Percentiles rank a stretch among this genome's conserved stretches.
These are phyloP conservation scores for Rhizopogon rudus DNA, from an alignment of 768 basidiomycete species.

Conservation along the genomic window DNA sequence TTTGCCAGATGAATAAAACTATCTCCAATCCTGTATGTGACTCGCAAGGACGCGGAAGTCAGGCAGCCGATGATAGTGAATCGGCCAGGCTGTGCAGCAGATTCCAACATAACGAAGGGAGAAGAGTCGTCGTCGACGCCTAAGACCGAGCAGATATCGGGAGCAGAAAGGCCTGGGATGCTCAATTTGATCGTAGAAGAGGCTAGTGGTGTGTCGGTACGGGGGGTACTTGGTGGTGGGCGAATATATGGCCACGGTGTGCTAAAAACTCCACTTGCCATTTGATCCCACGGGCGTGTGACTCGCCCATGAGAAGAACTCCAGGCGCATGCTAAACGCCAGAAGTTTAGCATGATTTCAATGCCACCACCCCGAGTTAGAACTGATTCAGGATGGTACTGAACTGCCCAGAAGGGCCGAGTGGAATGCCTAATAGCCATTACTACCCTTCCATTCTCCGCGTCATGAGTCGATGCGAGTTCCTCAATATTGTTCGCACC, in stretches of 20 bases:
- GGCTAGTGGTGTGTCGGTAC: conserved; percentile 5
- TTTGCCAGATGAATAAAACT: conserved; percentile 38
- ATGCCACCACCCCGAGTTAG: conserved; percentile 64
- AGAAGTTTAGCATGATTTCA: conserved; percentile 71
- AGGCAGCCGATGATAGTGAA: conserved; percentile 69
- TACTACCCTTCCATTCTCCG: conserved; percentile 61
- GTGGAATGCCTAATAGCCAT: conserved; percentile 67
- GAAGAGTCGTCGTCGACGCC: conserved; percentile 52
- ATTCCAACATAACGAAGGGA: conserved; percentile 73
- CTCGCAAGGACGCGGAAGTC: conserved; percentile 45
- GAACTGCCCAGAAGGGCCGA: conserved; percentile 82
- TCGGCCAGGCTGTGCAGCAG: conserved; percentile 68
- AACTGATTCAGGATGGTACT: conserved; percentile 86
- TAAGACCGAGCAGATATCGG: conserved; percentile 55
- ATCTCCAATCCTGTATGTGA: conserved; percentile 55
- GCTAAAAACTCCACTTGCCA: conserved; percentile 35
- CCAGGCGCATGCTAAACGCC: conserved; percentile 63
- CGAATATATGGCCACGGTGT: conserved; percentile 53
- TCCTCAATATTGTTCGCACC: conserved; percentile 49
- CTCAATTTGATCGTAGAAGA: conserved; percentile 34
- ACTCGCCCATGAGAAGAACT: conserved; percentile 32
- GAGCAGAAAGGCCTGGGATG: conserved; percentile 36
- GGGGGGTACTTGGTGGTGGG: conserved; percentile 18
- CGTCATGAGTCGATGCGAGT: conserved; percentile 61
- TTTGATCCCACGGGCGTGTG: conserved; percentile 37